These are phyloP conservation scores for Grosmannia huntii DNA, from an alignment of 2,329 filamentous ascomycete genomes.

Conservation along the genomic window DNA sequence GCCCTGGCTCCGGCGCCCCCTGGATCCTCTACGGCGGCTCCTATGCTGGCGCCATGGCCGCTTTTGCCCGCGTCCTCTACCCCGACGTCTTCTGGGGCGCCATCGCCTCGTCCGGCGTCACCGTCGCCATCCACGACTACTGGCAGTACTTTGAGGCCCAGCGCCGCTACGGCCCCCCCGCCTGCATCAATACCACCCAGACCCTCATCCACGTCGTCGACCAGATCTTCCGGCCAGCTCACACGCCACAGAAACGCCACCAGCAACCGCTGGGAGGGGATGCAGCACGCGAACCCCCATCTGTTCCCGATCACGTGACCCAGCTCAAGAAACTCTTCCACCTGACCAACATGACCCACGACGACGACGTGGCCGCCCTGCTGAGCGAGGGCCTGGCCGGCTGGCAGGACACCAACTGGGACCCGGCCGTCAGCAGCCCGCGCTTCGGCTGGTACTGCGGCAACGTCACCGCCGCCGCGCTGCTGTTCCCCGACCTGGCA, in stretches of 20 bases:
- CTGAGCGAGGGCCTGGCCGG: constrained; percentile 27
- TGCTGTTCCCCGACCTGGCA: constrained; percentile 29
- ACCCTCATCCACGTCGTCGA: constrained; percentile 39
- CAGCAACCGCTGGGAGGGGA: not conserved
- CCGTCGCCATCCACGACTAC: constrained; percentile 64
- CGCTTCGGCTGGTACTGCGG: constrained; percentile 35
- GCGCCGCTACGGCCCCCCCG: constrained; percentile 34
- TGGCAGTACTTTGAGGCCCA: constrained; percentile 49
- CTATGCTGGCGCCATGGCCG: constrained; percentile 70
- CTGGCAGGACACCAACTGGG: constrained; percentile 41
- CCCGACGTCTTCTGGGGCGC: constrained; percentile 67
- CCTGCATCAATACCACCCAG: constrained; percentile 53
- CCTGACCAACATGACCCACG: constrained; percentile 27
- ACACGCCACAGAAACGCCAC: constrained; percentile 14
- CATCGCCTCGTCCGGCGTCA: constrained; percentile 71
- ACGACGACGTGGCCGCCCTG: constrained; percentile 34
- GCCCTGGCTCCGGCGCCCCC: constrained; percentile 30
- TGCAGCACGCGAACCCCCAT: too few species aligned
- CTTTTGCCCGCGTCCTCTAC: constrained; percentile 63
- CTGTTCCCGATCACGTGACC: constrained; percentile 9
- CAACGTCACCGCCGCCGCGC: constrained; percentile 26
- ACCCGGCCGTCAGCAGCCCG: constrained; percentile 29
- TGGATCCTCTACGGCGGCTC: constrained; percentile 76
- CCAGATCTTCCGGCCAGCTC: constrained; percentile 30
- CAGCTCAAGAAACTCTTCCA: constrained; percentile 32